Conservation (phyloP, 2,329 filamentous ascomycete species). For the Colletotrichum sp. region DNA sequence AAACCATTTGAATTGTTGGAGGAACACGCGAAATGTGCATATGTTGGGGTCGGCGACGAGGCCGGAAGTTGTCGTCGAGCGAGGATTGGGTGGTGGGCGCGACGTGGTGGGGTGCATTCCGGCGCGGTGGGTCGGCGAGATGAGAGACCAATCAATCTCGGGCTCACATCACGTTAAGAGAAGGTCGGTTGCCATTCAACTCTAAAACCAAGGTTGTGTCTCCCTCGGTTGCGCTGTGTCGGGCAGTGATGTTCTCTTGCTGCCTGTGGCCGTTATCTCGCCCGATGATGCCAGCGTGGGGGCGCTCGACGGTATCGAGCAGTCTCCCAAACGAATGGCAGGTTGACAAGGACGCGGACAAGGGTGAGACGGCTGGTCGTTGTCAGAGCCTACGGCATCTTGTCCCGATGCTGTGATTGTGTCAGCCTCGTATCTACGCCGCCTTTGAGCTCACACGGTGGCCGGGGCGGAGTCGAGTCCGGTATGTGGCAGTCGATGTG, state of each 20-base stretch:
- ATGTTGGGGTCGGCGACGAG: not conserved
- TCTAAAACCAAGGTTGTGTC: not conserved
- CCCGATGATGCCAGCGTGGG: not conserved
- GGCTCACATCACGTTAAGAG: not conserved
- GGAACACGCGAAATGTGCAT: rapidly evolving
- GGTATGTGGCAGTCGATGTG: not conserved
- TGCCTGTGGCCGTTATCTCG: not conserved
- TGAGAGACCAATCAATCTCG: not conserved
- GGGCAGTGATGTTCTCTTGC: not conserved
- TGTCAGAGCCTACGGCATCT: not conserved
- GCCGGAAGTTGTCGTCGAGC: not conserved
- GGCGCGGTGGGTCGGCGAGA: not conserved
- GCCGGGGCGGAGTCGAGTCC: not conserved
- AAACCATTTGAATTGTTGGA: not conserved
- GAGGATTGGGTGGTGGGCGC: not conserved
- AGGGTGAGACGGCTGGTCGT: not conserved
- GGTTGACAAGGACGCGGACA: not conserved
- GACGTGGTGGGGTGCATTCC: not conserved
- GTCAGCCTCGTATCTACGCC: not conserved
- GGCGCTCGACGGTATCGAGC: not conserved
- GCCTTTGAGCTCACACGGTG: not conserved
- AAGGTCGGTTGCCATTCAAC: not conserved
- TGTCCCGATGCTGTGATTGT: not conserved
- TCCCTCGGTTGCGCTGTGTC: not conserved
- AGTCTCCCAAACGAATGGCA: not conserved